Base-by-base conservation (phyloP, 805 yeast genomes). In the Kodamaea leandrae region DNA sequence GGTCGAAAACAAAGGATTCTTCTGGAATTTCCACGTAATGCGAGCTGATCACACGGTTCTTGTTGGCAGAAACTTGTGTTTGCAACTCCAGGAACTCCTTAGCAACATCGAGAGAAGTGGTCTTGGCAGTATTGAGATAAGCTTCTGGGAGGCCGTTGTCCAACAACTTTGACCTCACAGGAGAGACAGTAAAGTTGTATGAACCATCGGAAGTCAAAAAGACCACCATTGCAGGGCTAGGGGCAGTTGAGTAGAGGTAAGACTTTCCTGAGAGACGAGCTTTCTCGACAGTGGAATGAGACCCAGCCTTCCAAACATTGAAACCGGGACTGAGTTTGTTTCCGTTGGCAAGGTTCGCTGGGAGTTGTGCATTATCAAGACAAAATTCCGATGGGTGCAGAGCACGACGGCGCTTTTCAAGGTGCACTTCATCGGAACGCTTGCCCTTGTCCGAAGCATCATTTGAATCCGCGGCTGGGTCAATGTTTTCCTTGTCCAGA, bases 131-230 rank as follows among this genome's bases (percentile, higher is more conserved):
- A 7, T 20, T 16, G 30, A 60, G 21, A 41, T 51, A 58, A 9
- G 46, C 37, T 18, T 53, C 58, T 4, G 61, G 64, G 25, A 60
- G 32, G 10, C 53, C 51, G 40, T 52, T 60, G 15, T 50, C 45
- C 25, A 58, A 34, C 12, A 63, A 44, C 41, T 46, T 53, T 20
- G 40, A 20, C 14, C 43, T 43, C 2, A 37, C 14, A 6, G 49
- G 46, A 9, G 46, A 42, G 4, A 49, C 39, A 14, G 55, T 45
- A 14, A 64, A 53, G 27, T 55, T 54, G 42, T 61, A 66, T 1
- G 63, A 53, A 6, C 72, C 73, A 8, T 61, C 63, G 15, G 52
- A 51, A 21, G 71, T 63, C 36, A 47, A 49, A 36, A 57, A 58
- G 13, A 57, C 44, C 15, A 58, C 41, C 18, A 48, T 42, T 9